Evolutionary conservation across 805 yeast species (phyloP).

Genomic region (Cephaloascus fragrans): DNA sequence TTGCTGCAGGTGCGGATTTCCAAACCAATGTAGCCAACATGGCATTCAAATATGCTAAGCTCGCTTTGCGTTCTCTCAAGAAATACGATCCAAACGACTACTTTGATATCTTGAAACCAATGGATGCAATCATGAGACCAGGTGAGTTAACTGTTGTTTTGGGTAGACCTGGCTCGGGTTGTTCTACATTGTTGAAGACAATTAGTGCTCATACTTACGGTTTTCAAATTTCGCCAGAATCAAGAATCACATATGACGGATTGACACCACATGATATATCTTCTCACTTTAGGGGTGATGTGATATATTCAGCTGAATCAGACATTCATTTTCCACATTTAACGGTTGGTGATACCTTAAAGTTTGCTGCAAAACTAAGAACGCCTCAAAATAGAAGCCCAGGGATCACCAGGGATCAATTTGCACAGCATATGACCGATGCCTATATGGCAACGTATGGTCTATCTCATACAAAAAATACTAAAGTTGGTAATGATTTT

Average conservation of each 20-base stretch:
- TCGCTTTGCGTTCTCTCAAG: not conserved
- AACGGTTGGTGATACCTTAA: constrained; percentile 56
- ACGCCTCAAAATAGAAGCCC: constrained; percentile 53
- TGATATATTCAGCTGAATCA: constrained; percentile 58
- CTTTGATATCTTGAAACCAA: constrained; percentile 50
- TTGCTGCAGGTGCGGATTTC: constrained; percentile 59
- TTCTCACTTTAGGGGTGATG: constrained; percentile 55
- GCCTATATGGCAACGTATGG: constrained; percentile 44
- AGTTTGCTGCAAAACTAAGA: constrained; percentile 51
- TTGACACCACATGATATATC: constrained; percentile 39
- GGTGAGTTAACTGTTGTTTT: constrained; percentile 64
- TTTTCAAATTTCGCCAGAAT: constrained; percentile 35
- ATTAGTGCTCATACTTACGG: constrained; percentile 53
- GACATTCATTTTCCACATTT: constrained; percentile 63
- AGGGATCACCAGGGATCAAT: constrained; percentile 49
- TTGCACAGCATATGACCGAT: constrained; percentile 42
- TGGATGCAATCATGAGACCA: constrained; percentile 54
- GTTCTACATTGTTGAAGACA: constrained; percentile 57
- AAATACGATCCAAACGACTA: constrained; percentile 1
- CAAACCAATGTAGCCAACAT: constrained; percentile 48
- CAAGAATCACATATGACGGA: constrained; percentile 45
- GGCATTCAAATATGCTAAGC: constrained; percentile 13
- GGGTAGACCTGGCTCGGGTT: constrained; percentile 82
- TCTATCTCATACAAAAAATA: constrained; percentile 26
- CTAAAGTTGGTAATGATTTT: constrained; percentile 35